Base-by-base conservation (phyloP, 192 early-diverging fungal genomes). In the Linnemannia exigua region DNA sequence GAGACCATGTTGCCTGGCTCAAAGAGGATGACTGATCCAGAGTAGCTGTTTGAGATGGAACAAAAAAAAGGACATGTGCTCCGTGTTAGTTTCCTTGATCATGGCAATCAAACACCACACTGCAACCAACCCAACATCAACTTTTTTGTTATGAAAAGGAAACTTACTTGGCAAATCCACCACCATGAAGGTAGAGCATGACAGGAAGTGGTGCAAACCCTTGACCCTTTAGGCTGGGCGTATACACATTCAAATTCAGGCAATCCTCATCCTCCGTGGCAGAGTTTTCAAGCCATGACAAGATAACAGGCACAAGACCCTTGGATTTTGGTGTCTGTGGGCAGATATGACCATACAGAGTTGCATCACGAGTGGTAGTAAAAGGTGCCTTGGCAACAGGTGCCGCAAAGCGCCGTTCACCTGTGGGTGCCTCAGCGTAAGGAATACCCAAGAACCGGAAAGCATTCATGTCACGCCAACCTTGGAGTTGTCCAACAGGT, bases 401-500 rank as follows among this genome's bases (percentile, higher is more conserved):
- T 5, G 85, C 70, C 11, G 70, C 78, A 73, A 87, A 87, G 0
- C 85, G 69, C 3, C 77, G 44, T 22, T 81, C 66, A 16, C 79
- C 79, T 22, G 76, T 54, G 28, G 85, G 79, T 37, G 85, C 67
- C 54, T 87, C 85, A 67, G 85, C 85, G 67, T 81, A 87, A 3
- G 74, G 74, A 52, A 87, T 87, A 5, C 85, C 85, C 61, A 87
- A 68, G 72, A 87, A 87, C 0, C 85, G 69, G 54, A 89, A 77
- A 2, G 81, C 68, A 38, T 89, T 81, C 20, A 75, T 75, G 52
- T 87, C 85, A 38, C 85, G 79, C 70, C 71, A 87, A 16, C 85
- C 85, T n/a, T 80, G 79, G 35, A 87, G 67, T 41, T 72, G 72
- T 5, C 85, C 85, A 5, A 68, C 52, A 31, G 70, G 46, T 0